These are phyloP conservation scores for Erodium maritimum DNA, from an alignment of 345 rosid species.

Conservation along the genomic window DNA sequence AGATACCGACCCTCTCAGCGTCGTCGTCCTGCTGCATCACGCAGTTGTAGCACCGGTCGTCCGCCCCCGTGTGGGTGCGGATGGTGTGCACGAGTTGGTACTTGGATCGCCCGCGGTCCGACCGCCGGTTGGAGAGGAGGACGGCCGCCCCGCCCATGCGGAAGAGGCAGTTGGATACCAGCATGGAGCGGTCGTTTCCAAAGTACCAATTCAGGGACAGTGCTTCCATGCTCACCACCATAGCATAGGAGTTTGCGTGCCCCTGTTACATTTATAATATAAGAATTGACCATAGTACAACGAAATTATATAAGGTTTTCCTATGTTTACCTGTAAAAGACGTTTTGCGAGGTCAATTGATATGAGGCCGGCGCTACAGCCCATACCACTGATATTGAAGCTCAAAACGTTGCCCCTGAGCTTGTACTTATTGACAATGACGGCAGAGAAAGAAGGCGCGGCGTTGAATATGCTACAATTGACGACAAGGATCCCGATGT, in stretches of 20 bases:
- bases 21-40: constrained; percentile 79
- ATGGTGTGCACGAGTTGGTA: constrained; percentile 88
- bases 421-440: constrained; percentile 55
- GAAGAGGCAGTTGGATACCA: constrained; percentile 82
- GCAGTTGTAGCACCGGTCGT: constrained; percentile 55
- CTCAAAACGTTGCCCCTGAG: constrained; percentile 59
- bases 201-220: constrained; percentile 78
- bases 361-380: constrained; percentile 64
- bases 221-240: constrained; percentile 93
- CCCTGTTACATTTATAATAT: constrained; percentile 46
- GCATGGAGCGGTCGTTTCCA: constrained; percentile 90
- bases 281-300: no score
- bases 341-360: constrained; percentile 64
- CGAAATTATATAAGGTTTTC: no score
- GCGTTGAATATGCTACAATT: constrained; percentile 63
- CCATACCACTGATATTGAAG: constrained; percentile 65
- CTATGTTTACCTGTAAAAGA: constrained; percentile 34
- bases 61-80: constrained; percentile 87
- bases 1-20: constrained; percentile 44
- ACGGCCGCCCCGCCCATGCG: constrained; percentile 95
- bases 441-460: constrained; percentile 57
- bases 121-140: constrained; percentile 60
- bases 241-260: constrained; percentile 72
- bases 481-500: constrained; percentile 48
- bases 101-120: constrained; percentile 72